Percentiles rank a stretch among this genome's conserved stretches.
phyloP scores from a whole-genome alignment of 805 yeast species.

The Metschnikowia arizonensis region DNA sequence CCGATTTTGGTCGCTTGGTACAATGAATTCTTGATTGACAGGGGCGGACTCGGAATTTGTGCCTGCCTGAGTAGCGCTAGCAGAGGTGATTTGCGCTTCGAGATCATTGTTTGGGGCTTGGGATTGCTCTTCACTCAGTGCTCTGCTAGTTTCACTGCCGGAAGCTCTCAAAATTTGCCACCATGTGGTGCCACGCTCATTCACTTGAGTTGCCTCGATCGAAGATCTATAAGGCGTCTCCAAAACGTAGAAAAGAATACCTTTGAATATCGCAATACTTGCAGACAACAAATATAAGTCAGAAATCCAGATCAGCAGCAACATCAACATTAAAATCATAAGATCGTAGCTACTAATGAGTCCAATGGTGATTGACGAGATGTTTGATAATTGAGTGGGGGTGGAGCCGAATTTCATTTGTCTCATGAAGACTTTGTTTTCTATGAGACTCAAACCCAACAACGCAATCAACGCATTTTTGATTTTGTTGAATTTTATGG shows the following conservation, averaged over 20 bases:
- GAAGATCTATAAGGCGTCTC: slow-evolving; percentile 70
- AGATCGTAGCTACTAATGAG: slow-evolving; percentile 72
- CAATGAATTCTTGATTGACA: background rate
- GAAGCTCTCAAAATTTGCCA: slow-evolving; percentile 65
- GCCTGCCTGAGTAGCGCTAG: background rate
- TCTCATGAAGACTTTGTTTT: slow-evolving; percentile 53
- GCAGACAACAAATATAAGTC: slow-evolving; percentile 63
- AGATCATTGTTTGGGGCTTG: slow-evolving; percentile 18
- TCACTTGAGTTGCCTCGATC: slow-evolving; percentile 65
- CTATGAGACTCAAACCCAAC: slow-evolving; percentile 41
- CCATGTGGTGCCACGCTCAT: slow-evolving; percentile 64
- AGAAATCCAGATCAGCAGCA: slow-evolving; percentile 48
- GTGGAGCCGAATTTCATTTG: slow-evolving; percentile 73
- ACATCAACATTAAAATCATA: slow-evolving; percentile 55
- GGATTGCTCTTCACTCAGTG: slow-evolving; percentile 10
- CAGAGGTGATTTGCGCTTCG: slow-evolving; percentile 7
- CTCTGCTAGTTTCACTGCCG: slow-evolving; percentile 18
- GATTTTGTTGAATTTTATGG: slow-evolving; percentile 36
- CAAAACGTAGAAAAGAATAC: slow-evolving; percentile 66
- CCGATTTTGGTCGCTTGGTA: slow-evolving; percentile 8
- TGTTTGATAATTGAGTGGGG: slow-evolving; percentile 72
- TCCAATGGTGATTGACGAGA: slow-evolving; percentile 53
- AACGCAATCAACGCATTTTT: slow-evolving; percentile 45
- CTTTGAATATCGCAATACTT: slow-evolving; percentile 64
- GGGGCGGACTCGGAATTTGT: background rate